Base-by-base conservation (phyloP, 139 green algal genomes). In the Dunaliella sp. region DNA sequence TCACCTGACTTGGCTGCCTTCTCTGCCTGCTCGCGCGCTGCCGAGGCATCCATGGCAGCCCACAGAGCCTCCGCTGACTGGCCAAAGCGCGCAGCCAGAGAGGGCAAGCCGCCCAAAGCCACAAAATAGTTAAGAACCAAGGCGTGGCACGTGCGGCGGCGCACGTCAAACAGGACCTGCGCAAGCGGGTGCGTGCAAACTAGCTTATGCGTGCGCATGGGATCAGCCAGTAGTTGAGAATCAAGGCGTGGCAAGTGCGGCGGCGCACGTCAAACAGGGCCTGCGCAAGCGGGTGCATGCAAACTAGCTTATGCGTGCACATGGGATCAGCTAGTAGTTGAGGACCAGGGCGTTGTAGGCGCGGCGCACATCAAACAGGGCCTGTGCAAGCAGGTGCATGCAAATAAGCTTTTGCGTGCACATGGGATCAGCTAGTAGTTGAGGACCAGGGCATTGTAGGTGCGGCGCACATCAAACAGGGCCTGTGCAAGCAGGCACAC, bases 291-390 rank as follows among this genome's bases (percentile, higher is more conserved):
- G n/a, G n/a, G n/a, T n/a, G n/a, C n/a, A n/a, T n/a, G n/a, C n/a
- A n/a, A n/a, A n/a, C n/a, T n/a, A n/a, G n/a, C n/a, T n/a, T n/a
- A n/a, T n/a, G n/a, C n/a, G n/a, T n/a, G n/a, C n/a, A n/a, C n/a
- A n/a, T n/a, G n/a, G n/a, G n/a, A n/a, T n/a, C n/a, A n/a, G n/a
- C n/a, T n/a, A n/a, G n/a, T n/a, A n/a, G 90, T 95, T 96, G 77
- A 98, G 87, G 57, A 98, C 84, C 75, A 97, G 90, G 36, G 90
- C 91, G 87, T 98, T 96, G 88, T 92, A 96, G 79, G 91, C 96
- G 79, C 91, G 88, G 22, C 96, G 91, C 22, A 81, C 77, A 83
- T 98, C 96, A 84, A 98, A 94, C 30, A 98, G n/a, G n/a, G n/a
- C n/a, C n/a, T n/a, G n/a, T n/a, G n/a, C n/a, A n/a, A n/a, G n/a